These are phyloP conservation scores for Quillaja saponaria DNA, from an alignment of 306 rosid genomes.

Conservation along the genomic window DNA sequence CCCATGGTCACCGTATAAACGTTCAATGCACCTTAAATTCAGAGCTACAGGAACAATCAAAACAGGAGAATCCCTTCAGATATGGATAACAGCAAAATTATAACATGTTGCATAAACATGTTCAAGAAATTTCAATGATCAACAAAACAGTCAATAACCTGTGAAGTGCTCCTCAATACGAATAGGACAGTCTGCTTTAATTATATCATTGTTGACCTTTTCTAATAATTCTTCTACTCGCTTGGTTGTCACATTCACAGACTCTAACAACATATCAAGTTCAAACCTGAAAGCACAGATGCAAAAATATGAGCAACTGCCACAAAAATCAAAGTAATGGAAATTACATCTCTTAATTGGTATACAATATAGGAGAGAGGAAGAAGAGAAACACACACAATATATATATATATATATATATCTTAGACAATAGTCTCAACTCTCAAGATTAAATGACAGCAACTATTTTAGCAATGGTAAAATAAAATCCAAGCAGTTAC, in stretches of 20 bases:
- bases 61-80: constrained; percentile 25
- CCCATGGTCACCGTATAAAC: constrained; percentile 98
- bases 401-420: too few species aligned
- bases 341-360: constrained; percentile 21
- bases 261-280: constrained; percentile 97
- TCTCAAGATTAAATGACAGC: background rate
- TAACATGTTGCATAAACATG: constrained; percentile 15
- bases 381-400: too few species aligned
- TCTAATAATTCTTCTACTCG: constrained; percentile 91
- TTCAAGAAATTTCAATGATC: constrained; percentile 25
- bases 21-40: constrained; percentile 90
- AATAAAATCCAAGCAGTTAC: constrained; percentile 10
- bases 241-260: constrained; percentile 81
- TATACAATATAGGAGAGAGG: too few species aligned
- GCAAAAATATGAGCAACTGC: constrained; percentile 39
- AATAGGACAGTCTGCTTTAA: constrained; percentile 68
- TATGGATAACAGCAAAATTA: constrained; percentile 28
- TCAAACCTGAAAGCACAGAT: constrained; percentile 73
- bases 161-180: constrained; percentile 86
- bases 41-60: constrained; percentile 53
- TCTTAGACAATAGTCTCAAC: too few species aligned
- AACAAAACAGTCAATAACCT: constrained; percentile 51
- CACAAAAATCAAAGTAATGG: constrained; percentile 4
- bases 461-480: constrained; percentile 15
- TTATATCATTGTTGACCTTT: constrained; percentile 67